Conservation (phyloP, 139 green algal genomes). For the Tetraselmis striata region DNA sequence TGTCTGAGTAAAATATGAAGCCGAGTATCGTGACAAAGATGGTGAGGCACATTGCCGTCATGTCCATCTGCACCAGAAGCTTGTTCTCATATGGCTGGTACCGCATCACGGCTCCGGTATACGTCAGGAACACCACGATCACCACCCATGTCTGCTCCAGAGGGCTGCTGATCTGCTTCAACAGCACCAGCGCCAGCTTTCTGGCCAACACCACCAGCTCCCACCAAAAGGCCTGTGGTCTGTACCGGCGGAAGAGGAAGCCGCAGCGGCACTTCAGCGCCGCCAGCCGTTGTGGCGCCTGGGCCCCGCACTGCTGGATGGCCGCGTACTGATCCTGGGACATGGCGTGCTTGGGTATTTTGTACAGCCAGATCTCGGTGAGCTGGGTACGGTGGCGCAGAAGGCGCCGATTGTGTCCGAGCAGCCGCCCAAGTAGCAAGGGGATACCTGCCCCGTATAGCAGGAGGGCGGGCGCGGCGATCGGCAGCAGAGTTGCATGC, state of each 20-base stretch:
- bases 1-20: not conserved
- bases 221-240: not conserved
- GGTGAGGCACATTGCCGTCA: not conserved
- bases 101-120: not conserved
- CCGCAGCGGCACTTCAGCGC: not conserved
- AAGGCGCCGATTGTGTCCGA: not conserved
- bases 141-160: not conserved
- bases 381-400: not conserved
- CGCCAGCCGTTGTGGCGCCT: not conserved
- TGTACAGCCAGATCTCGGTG: not conserved
- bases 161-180: not conserved
- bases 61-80: not conserved
- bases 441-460: not conserved
- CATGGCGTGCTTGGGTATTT: not conserved
- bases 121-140: not conserved
- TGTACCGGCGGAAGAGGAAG: not conserved
- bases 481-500: not conserved
- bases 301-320: not conserved
- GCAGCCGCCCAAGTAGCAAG: not conserved
- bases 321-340: not conserved
- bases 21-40: not conserved
- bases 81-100: not conserved
- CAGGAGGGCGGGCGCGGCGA: not conserved
- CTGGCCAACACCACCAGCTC: not conserved
- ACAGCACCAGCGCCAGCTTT: not conserved